These are phyloP conservation scores for Aphanomyces cochlioides DNA, from an alignment of 352 stramenopile species.

Conservation along the genomic window DNA sequence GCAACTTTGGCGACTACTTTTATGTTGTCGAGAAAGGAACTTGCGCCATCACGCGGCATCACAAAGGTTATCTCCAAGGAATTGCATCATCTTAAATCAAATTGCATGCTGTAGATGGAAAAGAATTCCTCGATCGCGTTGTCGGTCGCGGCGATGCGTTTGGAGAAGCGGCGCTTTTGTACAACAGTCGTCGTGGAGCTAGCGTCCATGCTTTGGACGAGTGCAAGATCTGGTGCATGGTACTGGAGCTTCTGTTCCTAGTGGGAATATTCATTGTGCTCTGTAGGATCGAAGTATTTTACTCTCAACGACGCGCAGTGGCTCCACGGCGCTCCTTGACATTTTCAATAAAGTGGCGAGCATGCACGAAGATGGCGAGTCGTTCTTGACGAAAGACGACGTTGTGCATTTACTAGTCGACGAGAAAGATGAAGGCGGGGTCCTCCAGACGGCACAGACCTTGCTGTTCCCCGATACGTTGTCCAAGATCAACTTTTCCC, in stretches of 20 bases:
- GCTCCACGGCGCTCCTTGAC: constrained; percentile 68
- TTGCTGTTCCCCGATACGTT: constrained; percentile 71
- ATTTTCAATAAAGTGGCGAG: constrained; percentile 58
- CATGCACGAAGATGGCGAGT: not conserved
- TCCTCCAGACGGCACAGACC: constrained; percentile 47
- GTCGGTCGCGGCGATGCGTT: constrained; percentile 81
- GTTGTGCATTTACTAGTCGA: not conserved
- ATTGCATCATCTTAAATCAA: not conserved
- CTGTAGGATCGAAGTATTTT: constrained; percentile 64
- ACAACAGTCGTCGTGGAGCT: constrained; percentile 92
- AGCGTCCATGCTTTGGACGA: constrained; percentile 82
- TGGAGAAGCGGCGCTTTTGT: constrained; percentile 95
- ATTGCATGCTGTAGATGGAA: constrained; percentile 25
- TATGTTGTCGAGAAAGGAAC: constrained; percentile 75
- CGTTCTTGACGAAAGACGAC: constrained; percentile 22
- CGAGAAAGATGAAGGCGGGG: not conserved
- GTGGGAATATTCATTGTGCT: not conserved
- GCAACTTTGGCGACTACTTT: constrained; percentile 81
- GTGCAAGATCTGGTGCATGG: constrained; percentile 93
- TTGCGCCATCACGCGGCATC: constrained; percentile 69
- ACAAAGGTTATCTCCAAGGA: constrained; percentile 40
- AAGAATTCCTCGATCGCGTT: constrained; percentile 56
- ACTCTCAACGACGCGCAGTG: constrained; percentile 76
- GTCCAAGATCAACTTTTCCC: constrained; percentile 80
- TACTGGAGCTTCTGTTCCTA: not conserved